Conservation (phyloP, 192 early-diverging fungal species). For the Entophlyctis luteolus region DNA sequence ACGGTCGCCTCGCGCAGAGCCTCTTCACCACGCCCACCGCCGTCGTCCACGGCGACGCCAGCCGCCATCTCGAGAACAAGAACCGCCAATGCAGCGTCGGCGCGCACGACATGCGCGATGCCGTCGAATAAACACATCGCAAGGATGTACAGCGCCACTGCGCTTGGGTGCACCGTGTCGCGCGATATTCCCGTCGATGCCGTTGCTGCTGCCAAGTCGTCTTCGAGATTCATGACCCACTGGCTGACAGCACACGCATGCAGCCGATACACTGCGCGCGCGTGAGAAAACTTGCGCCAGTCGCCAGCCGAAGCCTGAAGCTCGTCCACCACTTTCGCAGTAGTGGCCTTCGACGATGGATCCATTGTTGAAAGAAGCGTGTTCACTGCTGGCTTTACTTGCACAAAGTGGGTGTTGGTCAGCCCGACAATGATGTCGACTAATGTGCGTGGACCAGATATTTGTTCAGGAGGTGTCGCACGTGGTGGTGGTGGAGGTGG, state of each 20-base stretch:
- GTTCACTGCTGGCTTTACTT: neutral
- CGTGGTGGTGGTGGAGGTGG: neutral
- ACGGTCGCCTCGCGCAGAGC: neutral
- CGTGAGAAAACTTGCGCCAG: neutral
- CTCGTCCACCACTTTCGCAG: neutral
- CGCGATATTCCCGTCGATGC: neutral
- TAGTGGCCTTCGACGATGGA: neutral
- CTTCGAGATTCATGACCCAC: neutral
- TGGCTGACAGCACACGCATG: conserved; percentile 15
- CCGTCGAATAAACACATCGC: conserved; percentile 23
- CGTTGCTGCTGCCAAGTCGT: no score
- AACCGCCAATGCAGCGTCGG: neutral
- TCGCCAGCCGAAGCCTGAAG: neutral
- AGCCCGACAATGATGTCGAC: conserved; percentile 1
- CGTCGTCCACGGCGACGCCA: conserved; percentile 18
- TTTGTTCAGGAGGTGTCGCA: neutral
- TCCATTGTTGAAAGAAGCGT: neutral
- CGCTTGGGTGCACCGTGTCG: conserved; percentile 3
- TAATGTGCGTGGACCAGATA: neutral
- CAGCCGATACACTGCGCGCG: neutral
- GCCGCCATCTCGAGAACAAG: conserved; percentile 19
- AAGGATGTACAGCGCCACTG: conserved; percentile 12
- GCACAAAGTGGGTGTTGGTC: neutral
- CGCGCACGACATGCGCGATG: neutral
- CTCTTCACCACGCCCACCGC: neutral